Evolutionary conservation across 805 yeast genomes (phyloP).

Genomic region (Brettanomyces custersianus): DNA sequence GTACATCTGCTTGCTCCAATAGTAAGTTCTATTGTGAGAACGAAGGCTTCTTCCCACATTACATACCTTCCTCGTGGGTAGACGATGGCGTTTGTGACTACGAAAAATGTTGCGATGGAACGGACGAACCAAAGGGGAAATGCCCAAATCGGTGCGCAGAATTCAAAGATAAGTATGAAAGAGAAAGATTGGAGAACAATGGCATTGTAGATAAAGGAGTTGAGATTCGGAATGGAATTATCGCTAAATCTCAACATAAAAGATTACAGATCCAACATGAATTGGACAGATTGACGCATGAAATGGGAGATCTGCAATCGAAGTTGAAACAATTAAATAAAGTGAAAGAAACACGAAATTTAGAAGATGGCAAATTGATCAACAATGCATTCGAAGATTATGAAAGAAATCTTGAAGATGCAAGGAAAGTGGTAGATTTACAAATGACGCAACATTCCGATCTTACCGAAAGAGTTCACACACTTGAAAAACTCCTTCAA

Average conservation of each 20-base stretch:
- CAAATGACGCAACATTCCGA: slow-evolving; percentile 1
- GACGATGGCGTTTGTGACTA: slow-evolving; percentile 92
- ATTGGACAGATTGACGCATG: neutral
- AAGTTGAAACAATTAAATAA: slow-evolving; percentile 14
- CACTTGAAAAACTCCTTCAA: slow-evolving; percentile 40
- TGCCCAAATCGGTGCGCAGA: slow-evolving; percentile 53
- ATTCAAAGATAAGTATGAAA: slow-evolving; percentile 33
- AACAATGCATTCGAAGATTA: neutral
- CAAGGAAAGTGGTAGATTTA: neutral
- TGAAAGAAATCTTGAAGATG: neutral
- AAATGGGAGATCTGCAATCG: slow-evolving; percentile 18
- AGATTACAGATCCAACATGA: slow-evolving; percentile 14
- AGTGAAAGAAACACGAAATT: slow-evolving; percentile 1
- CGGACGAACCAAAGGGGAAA: slow-evolving; percentile 57
- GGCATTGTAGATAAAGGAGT: slow-evolving; percentile 26
- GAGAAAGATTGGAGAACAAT: slow-evolving; percentile 9
- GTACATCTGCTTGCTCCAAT: slow-evolving; percentile 71
- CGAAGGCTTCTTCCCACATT: slow-evolving; percentile 54
- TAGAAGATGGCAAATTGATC: neutral
- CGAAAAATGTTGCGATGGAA: slow-evolving; percentile 86
- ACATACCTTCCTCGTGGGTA: slow-evolving; percentile 58
- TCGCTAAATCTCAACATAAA: slow-evolving; percentile 19
- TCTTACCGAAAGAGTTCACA: neutral
- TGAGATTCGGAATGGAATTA: slow-evolving; percentile 23
- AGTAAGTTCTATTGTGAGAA: slow-evolving; percentile 66